These are phyloP conservation scores for Prunus persica DNA, from an alignment of 306 rosid genomes.

Conservation along the genomic window DNA sequence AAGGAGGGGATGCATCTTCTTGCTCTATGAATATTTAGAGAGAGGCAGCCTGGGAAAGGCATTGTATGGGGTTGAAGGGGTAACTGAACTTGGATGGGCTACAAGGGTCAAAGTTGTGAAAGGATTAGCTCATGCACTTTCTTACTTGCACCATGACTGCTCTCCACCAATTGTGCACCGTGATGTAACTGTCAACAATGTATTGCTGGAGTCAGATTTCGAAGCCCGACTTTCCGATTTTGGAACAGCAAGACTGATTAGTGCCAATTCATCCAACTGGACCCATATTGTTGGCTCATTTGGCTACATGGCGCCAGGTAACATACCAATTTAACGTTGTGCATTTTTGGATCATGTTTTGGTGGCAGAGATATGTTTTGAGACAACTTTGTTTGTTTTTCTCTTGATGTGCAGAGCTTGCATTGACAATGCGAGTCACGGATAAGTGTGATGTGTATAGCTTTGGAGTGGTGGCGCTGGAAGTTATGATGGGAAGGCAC, in stretches of 20 bases:
- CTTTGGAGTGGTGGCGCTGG: too few species aligned
- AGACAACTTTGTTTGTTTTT: too few species aligned
- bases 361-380: not conserved
- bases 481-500: too few species aligned
- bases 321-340: conserved; percentile 18
- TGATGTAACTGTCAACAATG: conserved; percentile 2
- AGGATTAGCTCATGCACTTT: conserved; percentile 42
- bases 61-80: conserved; percentile 37
- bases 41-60: conserved; percentile 14
- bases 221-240: conserved; percentile 53
- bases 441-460: too few species aligned
- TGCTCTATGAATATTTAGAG: too few species aligned
- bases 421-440: too few species aligned
- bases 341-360: not conserved
- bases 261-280: too few species aligned
- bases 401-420: too few species aligned
- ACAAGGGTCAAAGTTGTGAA: conserved; percentile 42
- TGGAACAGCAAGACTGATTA: conserved; percentile 19
- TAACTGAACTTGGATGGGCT: conserved; percentile 36
- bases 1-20: not conserved
- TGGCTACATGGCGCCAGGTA: too few species aligned
- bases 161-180: too few species aligned
- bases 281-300: too few species aligned
- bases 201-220: conserved; percentile 39
- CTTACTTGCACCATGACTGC: too few species aligned